Evolutionary conservation across 192 early-diverging fungal species (phyloP).

Genomic region (Spizellomyces sp.): DNA sequence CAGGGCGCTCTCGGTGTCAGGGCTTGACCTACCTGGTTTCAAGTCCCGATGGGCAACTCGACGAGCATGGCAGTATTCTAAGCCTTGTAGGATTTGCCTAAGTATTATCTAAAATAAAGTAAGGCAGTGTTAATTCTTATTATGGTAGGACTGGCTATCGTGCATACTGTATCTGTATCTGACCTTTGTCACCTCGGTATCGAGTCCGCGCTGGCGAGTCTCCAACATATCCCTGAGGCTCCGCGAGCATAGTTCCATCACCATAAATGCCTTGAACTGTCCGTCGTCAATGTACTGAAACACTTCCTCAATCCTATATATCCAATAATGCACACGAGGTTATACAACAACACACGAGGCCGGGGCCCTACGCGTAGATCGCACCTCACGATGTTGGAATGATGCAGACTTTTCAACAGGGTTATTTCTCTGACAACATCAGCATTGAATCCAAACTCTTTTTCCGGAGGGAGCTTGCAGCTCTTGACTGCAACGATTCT

Average conservation of each 20-base stretch:
- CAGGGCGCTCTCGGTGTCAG: too few species aligned
- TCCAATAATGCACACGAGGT: neutral
- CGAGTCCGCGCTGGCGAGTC: neutral
- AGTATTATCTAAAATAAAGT: neutral
- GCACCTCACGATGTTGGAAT: slow-evolving; percentile 18
- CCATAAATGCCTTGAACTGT: slow-evolving; percentile 4
- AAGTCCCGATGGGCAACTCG: slow-evolving; percentile 40
- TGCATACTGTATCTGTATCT: neutral
- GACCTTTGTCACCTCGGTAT: neutral
- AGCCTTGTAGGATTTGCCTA: slow-evolving; percentile 34
- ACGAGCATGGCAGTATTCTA: slow-evolving; percentile 40
- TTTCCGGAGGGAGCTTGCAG: neutral
- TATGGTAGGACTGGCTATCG: neutral
- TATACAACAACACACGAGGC: neutral
- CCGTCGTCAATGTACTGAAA: neutral
- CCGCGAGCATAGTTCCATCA: slow-evolving; percentile 17
- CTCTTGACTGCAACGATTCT: neutral
- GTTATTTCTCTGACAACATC: slow-evolving; percentile 21
- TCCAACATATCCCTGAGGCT: neutral
- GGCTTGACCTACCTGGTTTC: slow-evolving; percentile 22
- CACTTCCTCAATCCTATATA: slow-evolving; percentile 6
- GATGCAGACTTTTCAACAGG: slow-evolving; percentile 1
- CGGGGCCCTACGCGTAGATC: neutral
- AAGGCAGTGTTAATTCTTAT: neutral
- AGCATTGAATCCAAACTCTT: neutral